phyloP scores from a whole-genome alignment of 257 asterid species.

The Schizonepeta tenuifolia region DNA sequence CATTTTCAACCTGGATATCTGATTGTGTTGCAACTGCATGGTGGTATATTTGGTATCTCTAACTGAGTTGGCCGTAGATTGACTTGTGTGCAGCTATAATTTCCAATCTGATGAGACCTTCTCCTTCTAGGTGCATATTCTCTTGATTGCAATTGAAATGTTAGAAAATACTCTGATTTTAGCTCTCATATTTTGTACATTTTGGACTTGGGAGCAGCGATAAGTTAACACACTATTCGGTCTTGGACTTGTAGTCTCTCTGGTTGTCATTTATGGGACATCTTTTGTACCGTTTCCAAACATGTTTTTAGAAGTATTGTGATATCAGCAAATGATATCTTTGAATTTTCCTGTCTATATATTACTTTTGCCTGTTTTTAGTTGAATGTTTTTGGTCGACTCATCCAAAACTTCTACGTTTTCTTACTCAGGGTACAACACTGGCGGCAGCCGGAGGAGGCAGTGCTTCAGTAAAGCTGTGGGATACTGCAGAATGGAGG shows the following conservation, averaged over 20 bases:
- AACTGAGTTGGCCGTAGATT: background rate
- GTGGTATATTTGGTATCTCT: background rate
- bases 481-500: slow-evolving; percentile 93
- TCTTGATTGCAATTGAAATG: background rate
- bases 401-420: slow-evolving; percentile 1
- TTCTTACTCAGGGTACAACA: slow-evolving; percentile 66
- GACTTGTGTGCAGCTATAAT: background rate
- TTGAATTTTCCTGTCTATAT: background rate
- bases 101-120: slow-evolving; percentile 9
- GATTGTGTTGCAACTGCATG: background rate
- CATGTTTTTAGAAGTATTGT: slow-evolving; percentile 17
- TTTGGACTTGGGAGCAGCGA: background rate
- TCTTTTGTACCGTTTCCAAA: background rate
- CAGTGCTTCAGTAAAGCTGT: slow-evolving; percentile 88
- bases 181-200: background rate
- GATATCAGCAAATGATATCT: slow-evolving; percentile 7
- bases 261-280: slow-evolving; percentile 3
- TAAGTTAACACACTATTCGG: slow-evolving; percentile 5
- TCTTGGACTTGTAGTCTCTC: background rate
- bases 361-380: background rate
- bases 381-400: background rate
- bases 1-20: background rate
- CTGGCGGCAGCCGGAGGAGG: slow-evolving; percentile 99
- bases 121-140: background rate
- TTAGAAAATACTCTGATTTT: slow-evolving; percentile 4